phyloP scores from a whole-genome alignment of 2,329 filamentous ascomycete genomes.

The Lachnellula hyalina region DNA sequence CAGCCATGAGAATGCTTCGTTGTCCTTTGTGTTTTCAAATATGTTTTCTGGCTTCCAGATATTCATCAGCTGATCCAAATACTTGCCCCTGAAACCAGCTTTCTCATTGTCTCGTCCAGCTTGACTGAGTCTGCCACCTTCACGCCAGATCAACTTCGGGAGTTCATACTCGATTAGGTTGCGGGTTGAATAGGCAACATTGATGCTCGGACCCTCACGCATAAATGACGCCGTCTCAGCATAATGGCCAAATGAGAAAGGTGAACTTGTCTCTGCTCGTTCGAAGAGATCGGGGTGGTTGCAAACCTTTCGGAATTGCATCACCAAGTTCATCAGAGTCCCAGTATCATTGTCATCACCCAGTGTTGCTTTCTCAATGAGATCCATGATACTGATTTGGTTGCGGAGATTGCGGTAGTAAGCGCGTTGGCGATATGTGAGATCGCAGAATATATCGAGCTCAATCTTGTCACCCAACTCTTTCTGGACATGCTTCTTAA shows the following conservation, averaged over 20 bases:
- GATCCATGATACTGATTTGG: conserved; percentile 97
- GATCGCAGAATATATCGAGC: conserved; percentile 89
- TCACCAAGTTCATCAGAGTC: conserved; percentile 97
- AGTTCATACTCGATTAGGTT: conserved; percentile 81
- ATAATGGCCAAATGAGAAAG: conserved; percentile 78
- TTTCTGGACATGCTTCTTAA: conserved; percentile 99
- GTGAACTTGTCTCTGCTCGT: conserved; percentile 83
- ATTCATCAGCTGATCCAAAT: conserved; percentile 77
- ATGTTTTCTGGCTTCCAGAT: conserved; percentile 83
- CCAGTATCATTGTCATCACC: conserved; percentile 93
- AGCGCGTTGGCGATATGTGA: conserved; percentile 92
- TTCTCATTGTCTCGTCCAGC: conserved; percentile 66
- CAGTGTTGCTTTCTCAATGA: conserved; percentile 93
- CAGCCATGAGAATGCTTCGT: conserved; percentile 79
- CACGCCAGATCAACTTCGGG: conserved; percentile 76
- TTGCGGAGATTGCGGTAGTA: conserved; percentile 90
- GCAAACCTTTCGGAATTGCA: conserved; percentile 99
- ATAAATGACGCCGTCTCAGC: conserved; percentile 95
- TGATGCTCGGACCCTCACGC: conserved; percentile 74
- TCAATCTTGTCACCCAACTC: conserved; percentile 99
- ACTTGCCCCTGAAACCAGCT: conserved; percentile 76
- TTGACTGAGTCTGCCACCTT: conserved; percentile 70
- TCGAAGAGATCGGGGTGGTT: conserved; percentile 98
- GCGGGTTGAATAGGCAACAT: conserved; percentile 81
- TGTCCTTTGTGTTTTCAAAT: conserved; percentile 52